A percentile compares a stretch with the other conserved stretches of the same genome.
These are phyloP conservation scores for Boletus sp. DNA, from an alignment of 768 basidiomycete species.

Conservation along the genomic window DNA sequence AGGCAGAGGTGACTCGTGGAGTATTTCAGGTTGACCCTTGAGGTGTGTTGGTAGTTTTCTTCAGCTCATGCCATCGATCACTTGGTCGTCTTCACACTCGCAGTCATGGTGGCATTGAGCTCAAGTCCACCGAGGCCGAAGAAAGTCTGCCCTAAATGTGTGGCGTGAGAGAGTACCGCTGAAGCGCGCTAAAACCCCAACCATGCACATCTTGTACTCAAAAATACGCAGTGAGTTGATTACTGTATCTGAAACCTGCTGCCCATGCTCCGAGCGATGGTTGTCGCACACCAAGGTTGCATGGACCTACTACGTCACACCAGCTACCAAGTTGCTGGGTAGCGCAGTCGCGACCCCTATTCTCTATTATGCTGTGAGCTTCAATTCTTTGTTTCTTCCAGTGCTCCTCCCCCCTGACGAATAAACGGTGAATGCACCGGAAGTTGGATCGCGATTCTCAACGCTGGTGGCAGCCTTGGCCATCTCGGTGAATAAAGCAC, in stretches of 20 bases:
- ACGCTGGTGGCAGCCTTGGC: conserved; percentile 42
- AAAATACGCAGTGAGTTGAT: conserved; percentile 28
- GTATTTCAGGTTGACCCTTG: no score
- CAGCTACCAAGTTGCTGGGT: conserved; percentile 41
- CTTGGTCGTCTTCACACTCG: no score
- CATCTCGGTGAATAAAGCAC: conserved; percentile 33
- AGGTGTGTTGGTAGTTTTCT: no score
- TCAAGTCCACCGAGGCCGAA: no score
- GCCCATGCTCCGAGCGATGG: neutral
- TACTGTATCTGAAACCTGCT: no score
- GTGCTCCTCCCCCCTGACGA: neutral
- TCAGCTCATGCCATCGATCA: no score
- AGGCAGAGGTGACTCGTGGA: no score
- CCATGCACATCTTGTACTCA: no score
- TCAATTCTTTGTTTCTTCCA: neutral
- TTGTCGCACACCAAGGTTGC: conserved; percentile 23
- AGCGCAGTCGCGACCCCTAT: conserved; percentile 43
- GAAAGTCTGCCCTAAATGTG: no score
- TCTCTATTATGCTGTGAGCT: conserved; percentile 40
- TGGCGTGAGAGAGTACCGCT: no score
- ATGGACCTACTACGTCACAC: conserved; percentile 41
- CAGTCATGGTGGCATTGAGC: no score
- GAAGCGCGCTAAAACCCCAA: no score
- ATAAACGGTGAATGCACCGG: conserved; percentile 20
- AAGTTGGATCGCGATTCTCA: conserved; percentile 40